Base-by-base conservation (phyloP, 2,329 filamentous ascomycete species). In the Aschersonia sp. region DNA sequence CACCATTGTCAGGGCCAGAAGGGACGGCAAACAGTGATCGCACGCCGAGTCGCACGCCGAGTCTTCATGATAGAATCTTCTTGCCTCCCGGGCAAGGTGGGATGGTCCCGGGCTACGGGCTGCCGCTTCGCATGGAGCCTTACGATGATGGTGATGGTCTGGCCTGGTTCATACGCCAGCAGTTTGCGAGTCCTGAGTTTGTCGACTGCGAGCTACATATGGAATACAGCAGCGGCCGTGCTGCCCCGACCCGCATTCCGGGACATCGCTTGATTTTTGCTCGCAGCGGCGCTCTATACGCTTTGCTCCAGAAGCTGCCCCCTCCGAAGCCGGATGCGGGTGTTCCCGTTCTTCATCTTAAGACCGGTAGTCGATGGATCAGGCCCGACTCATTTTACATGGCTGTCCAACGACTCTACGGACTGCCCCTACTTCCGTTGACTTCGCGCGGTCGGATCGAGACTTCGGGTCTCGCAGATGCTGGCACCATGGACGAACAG, bases 401-500 rank as follows among this genome's bases (percentile, higher is more conserved):
- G 58, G 73, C 74, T 2, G 63, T 76, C n/a, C 75, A 79, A 55
- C 67, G 71, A 43, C 64, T 82, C 4, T 82, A 82, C 52, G 72
- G 76, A 31, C 66, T 70, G 48, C 71, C 73, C 0, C 64, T 80
- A 4, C 63, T 77, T 35, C 58, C 56, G 5, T 57, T 63, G 2
- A 63, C 60, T 1, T 59, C 58, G 30, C 58, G 54, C 30, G 53
- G 52, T 35, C 53, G 54, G 6, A 46, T 54, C 30, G 58, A 64
- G 29, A 56, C 59, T 9, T 55, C 54, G 4, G 59, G 63, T 2
- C 55, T 66, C 31, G 58, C 60, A 0, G 56, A 68, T 55, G 62
- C 68, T 47, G 63, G 69, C 29, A 61, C 66, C 45, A 53, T 62
- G 43, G 54, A 57, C 29, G 70, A 73, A 5, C 69, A 68, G 28